These are phyloP conservation scores for Leccinum incarnatum DNA, from an alignment of 768 basidiomycete species.

Conservation along the genomic window DNA sequence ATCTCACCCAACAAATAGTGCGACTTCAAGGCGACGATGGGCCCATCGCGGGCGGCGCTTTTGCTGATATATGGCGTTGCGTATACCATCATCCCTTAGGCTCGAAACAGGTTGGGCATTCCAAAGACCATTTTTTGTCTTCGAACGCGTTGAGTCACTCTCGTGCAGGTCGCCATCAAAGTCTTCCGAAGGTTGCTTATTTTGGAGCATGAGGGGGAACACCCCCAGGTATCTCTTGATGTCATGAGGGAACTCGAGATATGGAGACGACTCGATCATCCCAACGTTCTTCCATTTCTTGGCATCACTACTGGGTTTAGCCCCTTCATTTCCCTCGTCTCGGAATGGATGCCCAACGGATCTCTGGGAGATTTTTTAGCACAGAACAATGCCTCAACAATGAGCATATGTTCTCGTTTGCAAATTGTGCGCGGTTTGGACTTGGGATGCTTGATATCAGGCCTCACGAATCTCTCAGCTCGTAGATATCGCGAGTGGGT, in stretches of 20 bases:
- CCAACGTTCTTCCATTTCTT: slow-evolving; percentile 17
- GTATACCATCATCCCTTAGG: slow-evolving; percentile 1
- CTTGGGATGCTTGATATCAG: not conserved
- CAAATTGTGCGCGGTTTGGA: slow-evolving; percentile 4
- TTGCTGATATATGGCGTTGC: slow-evolving; percentile 12
- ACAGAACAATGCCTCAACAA: not conserved
- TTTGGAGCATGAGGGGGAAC: not conserved
- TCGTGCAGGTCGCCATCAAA: slow-evolving; percentile 12
- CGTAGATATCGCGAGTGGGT: slow-evolving; percentile 14
- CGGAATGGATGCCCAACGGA: slow-evolving; percentile 13
- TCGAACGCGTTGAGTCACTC: not conserved
- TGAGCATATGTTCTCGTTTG: slow-evolving; percentile 3
- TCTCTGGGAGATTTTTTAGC: slow-evolving; percentile 3
- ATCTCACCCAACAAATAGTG: slow-evolving; percentile 11
- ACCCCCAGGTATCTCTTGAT: not conserved
- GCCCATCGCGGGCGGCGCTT: slow-evolving; percentile 5
- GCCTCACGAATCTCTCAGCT: slow-evolving; percentile 2
- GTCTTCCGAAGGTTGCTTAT: slow-evolving; percentile 6
- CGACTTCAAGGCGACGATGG: not conserved
- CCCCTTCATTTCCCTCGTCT: slow-evolving; percentile 9
- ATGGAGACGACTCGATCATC: slow-evolving; percentile 15
- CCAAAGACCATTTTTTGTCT: not conserved
- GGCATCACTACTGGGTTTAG: slow-evolving; percentile 14
- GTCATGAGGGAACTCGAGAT: slow-evolving; percentile 16
- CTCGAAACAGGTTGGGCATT: not conserved